Percentiles rank a stretch among this genome's conserved stretches.
phyloP scores from a whole-genome alignment of 140 eudicot species.

The Flaveria floridana region DNA sequence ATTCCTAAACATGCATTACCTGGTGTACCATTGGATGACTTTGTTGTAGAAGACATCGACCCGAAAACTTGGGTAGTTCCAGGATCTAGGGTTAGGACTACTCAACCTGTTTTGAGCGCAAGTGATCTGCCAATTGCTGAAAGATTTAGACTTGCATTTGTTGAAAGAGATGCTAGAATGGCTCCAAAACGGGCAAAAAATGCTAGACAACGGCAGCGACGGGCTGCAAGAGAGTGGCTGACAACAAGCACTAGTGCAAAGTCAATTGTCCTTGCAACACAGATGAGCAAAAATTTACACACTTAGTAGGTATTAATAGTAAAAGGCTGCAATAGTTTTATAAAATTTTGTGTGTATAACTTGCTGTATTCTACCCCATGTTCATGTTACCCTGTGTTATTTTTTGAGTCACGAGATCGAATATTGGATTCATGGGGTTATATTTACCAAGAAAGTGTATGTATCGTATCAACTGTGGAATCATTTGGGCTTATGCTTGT shows the following conservation, averaged over 20 bases:
- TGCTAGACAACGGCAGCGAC: conserved; percentile 80
- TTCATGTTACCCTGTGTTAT: conserved; percentile 16
- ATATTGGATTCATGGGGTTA: conserved; percentile 4
- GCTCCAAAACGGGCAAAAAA: conserved; percentile 97
- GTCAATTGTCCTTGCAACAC: conserved; percentile 73
- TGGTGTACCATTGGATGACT: conserved; percentile 53
- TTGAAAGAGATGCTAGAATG: conserved; percentile 80
- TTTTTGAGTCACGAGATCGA: not conserved
- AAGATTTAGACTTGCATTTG: conserved; percentile 84
- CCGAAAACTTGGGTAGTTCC: conserved; percentile 66
- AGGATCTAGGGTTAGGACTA: conserved; percentile 32
- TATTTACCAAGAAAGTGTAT: conserved; percentile 7
- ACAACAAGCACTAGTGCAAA: conserved; percentile 58
- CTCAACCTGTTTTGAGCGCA: conserved; percentile 32
- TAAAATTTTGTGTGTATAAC: conserved; percentile 12
- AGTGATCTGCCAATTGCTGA: conserved; percentile 79
- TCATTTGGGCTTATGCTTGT: conserved; percentile 10
- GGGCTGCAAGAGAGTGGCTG: conserved; percentile 75
- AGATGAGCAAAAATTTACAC: conserved; percentile 53
- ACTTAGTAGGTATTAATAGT: conserved; percentile 26
- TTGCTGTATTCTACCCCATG: conserved; percentile 18
- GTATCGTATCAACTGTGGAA: conserved; percentile 5
- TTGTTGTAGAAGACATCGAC: conserved; percentile 59
- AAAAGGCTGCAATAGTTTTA: conserved; percentile 22
- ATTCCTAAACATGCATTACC: conserved; percentile 66